These are phyloP conservation scores for Coemansia aciculifera DNA, from an alignment of 192 early-diverging fungal genomes.

Conservation along the genomic window DNA sequence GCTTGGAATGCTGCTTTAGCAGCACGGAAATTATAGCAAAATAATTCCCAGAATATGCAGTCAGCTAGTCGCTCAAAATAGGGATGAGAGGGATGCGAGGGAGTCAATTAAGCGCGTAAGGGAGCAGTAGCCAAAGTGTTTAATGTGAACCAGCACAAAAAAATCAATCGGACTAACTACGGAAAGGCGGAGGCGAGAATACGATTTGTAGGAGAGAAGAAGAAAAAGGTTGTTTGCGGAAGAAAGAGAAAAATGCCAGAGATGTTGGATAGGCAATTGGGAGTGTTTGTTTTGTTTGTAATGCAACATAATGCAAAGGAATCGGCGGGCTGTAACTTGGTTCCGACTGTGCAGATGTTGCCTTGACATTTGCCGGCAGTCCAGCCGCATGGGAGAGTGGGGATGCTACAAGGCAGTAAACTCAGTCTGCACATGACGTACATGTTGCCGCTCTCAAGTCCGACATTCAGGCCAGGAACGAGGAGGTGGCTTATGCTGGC, in stretches of 20 bases:
- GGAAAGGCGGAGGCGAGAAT: neutral
- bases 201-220: neutral
- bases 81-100: neutral
- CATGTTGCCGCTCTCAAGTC: neutral
- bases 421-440: neutral
- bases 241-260: neutral
- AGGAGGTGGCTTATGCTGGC: neutral
- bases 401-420: neutral
- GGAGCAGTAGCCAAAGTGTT: neutral
- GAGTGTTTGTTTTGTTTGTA: neutral
- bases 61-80: neutral
- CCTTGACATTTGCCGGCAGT: neutral
- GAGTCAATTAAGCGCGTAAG: constrained; percentile 1
- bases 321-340: neutral
- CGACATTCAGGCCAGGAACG: neutral
- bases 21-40: neutral
- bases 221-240: too few species aligned
- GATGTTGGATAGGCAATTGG: neutral
- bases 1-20: neutral
- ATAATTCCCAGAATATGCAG: neutral
- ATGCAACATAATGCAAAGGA: neutral
- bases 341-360: neutral
- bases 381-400: neutral
- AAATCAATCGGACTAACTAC: neutral
- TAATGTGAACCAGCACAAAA: neutral